Percentiles rank a stretch among this genome's conserved stretches.
Conservation (phyloP, 2,329 filamentous ascomycete species). For the Xylariomycetidae sp. region DNA sequence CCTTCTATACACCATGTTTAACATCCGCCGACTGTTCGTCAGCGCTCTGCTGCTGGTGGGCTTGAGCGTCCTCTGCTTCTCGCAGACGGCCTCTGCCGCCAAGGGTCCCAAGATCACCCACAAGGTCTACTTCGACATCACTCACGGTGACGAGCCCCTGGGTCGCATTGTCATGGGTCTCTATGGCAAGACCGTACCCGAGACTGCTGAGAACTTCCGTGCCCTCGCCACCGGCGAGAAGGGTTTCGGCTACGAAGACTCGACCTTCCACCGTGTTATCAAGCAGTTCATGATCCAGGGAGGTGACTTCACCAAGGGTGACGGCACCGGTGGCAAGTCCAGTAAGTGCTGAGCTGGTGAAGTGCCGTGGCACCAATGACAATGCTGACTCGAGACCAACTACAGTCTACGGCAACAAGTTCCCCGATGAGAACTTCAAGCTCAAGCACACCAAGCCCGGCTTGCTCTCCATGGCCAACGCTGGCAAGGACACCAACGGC, state of each 20-base stretch:
- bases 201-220: constrained; percentile 69
- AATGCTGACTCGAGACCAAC: constrained; percentile 10
- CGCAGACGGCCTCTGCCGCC: constrained; percentile 64
- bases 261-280: constrained; percentile 84
- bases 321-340: constrained; percentile 80
- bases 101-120: constrained; percentile 93
- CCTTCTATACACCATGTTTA: constrained; percentile 70
- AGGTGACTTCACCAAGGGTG: constrained; percentile 78
- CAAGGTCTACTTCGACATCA: constrained; percentile 88
- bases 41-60: constrained; percentile 72
- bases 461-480: constrained; percentile 79
- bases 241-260: constrained; percentile 77
- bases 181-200: constrained; percentile 81
- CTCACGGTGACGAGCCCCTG: constrained; percentile 65
- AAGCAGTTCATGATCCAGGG: constrained; percentile 90
- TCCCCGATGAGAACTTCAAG: constrained; percentile 92
- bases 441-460: constrained; percentile 85
- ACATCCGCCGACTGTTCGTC: constrained; percentile 62
- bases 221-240: constrained; percentile 80
- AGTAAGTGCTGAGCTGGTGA: constrained; percentile 47
- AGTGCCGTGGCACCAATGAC: not conserved
- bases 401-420: constrained; percentile 75
- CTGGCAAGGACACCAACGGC: constrained; percentile 79
- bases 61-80: constrained; percentile 67
- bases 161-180: constrained; percentile 76